These are phyloP conservation scores for Antitrichia curtipendula DNA, from an alignment of 225 moss, liverwort and hornwort genomes.

Conservation along the genomic window DNA sequence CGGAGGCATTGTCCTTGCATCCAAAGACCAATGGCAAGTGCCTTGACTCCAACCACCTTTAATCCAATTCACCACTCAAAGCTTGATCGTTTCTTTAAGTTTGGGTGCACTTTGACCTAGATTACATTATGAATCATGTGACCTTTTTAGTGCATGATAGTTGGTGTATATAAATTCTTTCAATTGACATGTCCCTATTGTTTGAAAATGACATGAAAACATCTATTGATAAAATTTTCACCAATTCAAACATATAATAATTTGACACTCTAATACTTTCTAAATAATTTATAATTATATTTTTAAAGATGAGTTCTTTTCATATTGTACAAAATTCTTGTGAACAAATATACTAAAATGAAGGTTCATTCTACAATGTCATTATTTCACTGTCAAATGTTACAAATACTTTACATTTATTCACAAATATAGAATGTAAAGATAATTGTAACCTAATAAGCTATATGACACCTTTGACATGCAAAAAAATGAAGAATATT, in stretches of 20 bases:
- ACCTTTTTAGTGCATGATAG: background rate
- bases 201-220: background rate
- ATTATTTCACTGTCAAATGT: background rate
- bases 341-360: background rate
- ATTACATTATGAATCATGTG: background rate
- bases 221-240: background rate
- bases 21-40: background rate
- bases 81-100: too few species aligned
- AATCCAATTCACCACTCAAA: background rate
- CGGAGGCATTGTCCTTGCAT: fast-evolving
- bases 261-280: background rate
- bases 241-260: background rate
- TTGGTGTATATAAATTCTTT: background rate
- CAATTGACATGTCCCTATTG: background rate
- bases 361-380: too few species aligned
- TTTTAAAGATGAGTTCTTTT: too few species aligned
- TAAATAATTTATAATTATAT: background rate
- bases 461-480: fast-evolving
- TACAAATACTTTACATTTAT: background rate
- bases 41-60: fast-evolving
- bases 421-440: background rate
- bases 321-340: fast-evolving
- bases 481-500: background rate
- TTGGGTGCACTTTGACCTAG: background rate
- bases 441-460: background rate